Evolutionary conservation across 2,329 filamentous ascomycete species (phyloP), one percentile per base, ranked within the genome.

Genomic region (Sphaerulina populicola): DNA sequence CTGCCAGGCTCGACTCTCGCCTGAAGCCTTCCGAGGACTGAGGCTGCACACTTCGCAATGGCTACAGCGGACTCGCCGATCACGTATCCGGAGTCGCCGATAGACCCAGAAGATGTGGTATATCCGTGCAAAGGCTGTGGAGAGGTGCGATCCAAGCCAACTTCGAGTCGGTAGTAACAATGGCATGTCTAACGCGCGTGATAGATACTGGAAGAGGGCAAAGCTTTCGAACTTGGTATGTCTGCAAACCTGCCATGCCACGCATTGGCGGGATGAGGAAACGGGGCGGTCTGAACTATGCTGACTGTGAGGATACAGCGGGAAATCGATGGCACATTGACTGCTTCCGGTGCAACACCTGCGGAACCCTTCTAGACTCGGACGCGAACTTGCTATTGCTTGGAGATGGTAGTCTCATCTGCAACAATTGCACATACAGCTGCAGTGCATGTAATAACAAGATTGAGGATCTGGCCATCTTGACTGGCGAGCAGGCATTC

Each of bases 391-490:
- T 98, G 44, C 83, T 98, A 46, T 85, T 98, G 23, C 86, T 98
- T 57, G 93, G 93, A 68, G 93, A 98, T 73, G 93, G 93, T 59
- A 97, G 91, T 14, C 81, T 98, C 60, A 97, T 98, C 62, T 98
- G 93, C 78, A 97, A 95, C 74, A 95, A 96, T 71, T 98, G 93
- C 74, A 97, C 93, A 48, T 98, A 98, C 71, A 96, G 90, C 77
- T 98, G 93, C 76, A 95, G 83, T 70, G 90, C 90, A 48, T 98
- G 93, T 71, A 83, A 83, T 53, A 91, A 94, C 75, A 98, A 98
- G 76, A 98, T 98, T 60, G 93, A 98, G 69, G 93, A 98, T 68
- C 77, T 97, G 56, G 93, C 93, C 57, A 98, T 98, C 68, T 77
- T 98, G 60, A 98, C 93, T 0, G 93, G 93, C 58, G 93, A 98